A percentile compares a stretch with the other conserved stretches of the same genome.
Evolutionary conservation across 208 protist species (phyloP).

Genomic region (Leishmania braziliensis): DNA sequence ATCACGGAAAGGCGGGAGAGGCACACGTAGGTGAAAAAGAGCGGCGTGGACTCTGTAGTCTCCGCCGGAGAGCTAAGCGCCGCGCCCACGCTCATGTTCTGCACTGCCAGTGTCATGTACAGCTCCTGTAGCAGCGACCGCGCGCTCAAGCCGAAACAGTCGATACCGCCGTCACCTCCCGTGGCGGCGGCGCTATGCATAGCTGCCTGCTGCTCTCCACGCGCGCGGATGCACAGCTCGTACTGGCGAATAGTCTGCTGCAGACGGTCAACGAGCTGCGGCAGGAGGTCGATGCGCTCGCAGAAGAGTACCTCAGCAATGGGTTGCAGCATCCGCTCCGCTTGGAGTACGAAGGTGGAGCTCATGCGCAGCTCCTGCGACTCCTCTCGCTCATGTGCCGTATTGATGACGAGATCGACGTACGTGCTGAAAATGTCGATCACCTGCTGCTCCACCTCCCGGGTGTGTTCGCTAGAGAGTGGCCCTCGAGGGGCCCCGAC

Average conservation of each 20-base stretch:
- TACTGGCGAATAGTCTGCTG: slow-evolving; percentile 64
- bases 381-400: slow-evolving; percentile 70
- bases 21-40: slow-evolving; percentile 77
- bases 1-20: slow-evolving; percentile 86
- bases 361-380: slow-evolving; percentile 72
- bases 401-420: slow-evolving; percentile 70
- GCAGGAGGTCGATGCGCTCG: slow-evolving; percentile 59
- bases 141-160: slow-evolving; percentile 5
- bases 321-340: slow-evolving; percentile 73
- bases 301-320: slow-evolving; percentile 85
- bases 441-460: slow-evolving; percentile 35
- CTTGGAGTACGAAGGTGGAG: slow-evolving; percentile 71
- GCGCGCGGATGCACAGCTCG: slow-evolving; percentile 52
- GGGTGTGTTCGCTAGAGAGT: slow-evolving; percentile 21
- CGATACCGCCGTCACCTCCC: background rate
- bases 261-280: slow-evolving; percentile 51
- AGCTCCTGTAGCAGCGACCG: slow-evolving; percentile 32
- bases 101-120: slow-evolving; percentile 50
- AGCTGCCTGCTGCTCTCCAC: slow-evolving; percentile 28
- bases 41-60: slow-evolving; percentile 16
- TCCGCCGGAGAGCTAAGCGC: background rate
- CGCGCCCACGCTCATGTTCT: slow-evolving; percentile 36
- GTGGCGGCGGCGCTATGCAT: background rate
- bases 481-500: slow-evolving; percentile 19
- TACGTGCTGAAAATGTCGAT: slow-evolving; percentile 59